These are phyloP conservation scores for Kodamaea restingae DNA, from an alignment of 805 yeast genomes.

Conservation along the genomic window DNA sequence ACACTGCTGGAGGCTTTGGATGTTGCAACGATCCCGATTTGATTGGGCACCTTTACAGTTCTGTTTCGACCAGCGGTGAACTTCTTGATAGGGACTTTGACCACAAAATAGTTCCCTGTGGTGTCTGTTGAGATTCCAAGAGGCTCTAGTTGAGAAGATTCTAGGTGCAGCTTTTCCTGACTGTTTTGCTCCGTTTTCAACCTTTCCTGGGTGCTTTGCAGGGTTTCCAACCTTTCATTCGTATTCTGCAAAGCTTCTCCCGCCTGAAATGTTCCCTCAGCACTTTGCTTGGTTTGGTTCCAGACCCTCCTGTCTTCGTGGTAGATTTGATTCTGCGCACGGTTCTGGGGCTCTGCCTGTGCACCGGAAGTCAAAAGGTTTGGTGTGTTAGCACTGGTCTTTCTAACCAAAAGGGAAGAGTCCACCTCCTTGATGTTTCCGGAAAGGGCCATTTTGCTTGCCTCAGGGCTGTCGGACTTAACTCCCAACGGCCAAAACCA, in stretches of 20 bases:
- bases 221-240: too few species aligned
- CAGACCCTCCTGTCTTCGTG: too few species aligned
- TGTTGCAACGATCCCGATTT: not conserved
- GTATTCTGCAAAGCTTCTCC: too few species aligned
- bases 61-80: not conserved
- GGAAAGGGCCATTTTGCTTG: not conserved
- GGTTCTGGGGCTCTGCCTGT: too few species aligned
- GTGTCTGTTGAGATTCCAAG: not conserved
- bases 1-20: not conserved
- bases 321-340: too few species aligned
- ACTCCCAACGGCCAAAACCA: conserved; percentile 5
- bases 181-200: too few species aligned
- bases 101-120: not conserved
- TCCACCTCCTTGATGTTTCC: not conserved
- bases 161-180: not conserved
- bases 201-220: too few species aligned
- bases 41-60: not conserved
- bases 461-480: not conserved
- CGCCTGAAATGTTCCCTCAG: not conserved
- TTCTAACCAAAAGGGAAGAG: conserved; percentile 2
- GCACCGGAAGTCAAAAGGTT: not conserved
- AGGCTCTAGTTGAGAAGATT: not conserved
- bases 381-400: not conserved
- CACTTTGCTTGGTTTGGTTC: too few species aligned
- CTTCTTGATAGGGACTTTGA: not conserved